Base-by-base conservation (phyloP, 129 eudicot species). In the Centella asiatica region DNA sequence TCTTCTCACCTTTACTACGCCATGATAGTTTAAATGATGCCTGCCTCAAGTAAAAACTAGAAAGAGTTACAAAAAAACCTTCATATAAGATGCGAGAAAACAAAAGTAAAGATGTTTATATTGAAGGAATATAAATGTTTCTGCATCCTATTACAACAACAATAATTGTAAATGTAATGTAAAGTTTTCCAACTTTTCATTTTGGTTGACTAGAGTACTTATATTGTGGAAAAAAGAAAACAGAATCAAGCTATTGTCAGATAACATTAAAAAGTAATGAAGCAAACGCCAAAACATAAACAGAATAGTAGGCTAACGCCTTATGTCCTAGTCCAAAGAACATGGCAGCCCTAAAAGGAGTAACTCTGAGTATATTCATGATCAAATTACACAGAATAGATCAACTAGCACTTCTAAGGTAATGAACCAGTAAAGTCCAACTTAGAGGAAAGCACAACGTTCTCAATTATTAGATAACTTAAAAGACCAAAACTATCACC, bases 11-110 rank as follows among this genome's bases (percentile, higher is more conserved):
- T 36, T 85, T 85, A 64, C 84, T 77, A 40, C 80, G 78, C 99
- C 99, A 93, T 48, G 92, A 77, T 54, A 93, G 84, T 74, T 85
- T 87, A 64, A 93, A 93, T 62, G 96, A 85, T 58, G 99, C 99
- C 96, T 92, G 70, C 28, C 34, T 15, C 66, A 68, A 28, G n/a
- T 24, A 20, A 8, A 50, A 67, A 29, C 4, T 1, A 33, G 5
- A 48, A 18, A 15, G 64, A 28, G 32, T 28, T 10, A 17, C 15
- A n/a, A 6, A 57, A 25, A 34, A 17, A 31, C 1, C 6, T 27
- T 13, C 17, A 17, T 7, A 29, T 6, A 28, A 17, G 37, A 6
- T 51, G 17, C 4, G 23, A 2, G 7, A 14, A 51, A 8, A 4
- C 4, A 24, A 25, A 51, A 15, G 18, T n/a, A n/a, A 8, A 51